Percentiles rank a stretch among this genome's conserved stretches.
Evolutionary conservation across 176 grass and related monocot species (phyloP).

Genomic region (Zoysia japonica): DNA sequence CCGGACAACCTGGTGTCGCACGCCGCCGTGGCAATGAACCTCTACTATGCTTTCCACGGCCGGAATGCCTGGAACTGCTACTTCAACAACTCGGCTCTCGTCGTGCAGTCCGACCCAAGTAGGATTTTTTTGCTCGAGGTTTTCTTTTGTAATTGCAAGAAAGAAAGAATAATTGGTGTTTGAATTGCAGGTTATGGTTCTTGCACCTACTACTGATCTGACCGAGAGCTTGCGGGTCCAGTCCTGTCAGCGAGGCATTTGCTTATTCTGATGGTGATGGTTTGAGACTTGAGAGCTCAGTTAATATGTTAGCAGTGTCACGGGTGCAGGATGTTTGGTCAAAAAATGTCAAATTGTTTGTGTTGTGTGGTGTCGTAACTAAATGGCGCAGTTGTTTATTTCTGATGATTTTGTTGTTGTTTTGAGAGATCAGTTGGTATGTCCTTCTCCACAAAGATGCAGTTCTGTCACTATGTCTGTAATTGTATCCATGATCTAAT

Average conservation of each 20-base stretch:
- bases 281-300: no score
- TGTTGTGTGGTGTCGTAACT: not conserved
- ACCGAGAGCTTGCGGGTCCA: no score
- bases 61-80: slow-evolving; percentile 76
- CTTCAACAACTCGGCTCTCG: slow-evolving; percentile 64
- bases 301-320: not conserved
- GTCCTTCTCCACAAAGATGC: no score
- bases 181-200: slow-evolving; percentile 50
- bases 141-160: no score
- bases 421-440: not conserved
- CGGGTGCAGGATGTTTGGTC: not conserved
- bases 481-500: not conserved
- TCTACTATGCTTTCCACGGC: slow-evolving; percentile 76
- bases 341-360: not conserved
- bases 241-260: no score
- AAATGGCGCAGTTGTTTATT: not conserved
- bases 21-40: slow-evolving; percentile 86
- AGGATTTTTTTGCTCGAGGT: not conserved
- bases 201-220: slow-evolving; percentile 53
- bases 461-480: not conserved
- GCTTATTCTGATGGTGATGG: no score
- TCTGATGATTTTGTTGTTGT: not conserved
- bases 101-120: slow-evolving; percentile 79
- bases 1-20: slow-evolving; percentile 68
- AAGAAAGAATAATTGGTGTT: not conserved